Conservation (phyloP, 352 stramenopile genomes). For the Globisporangium barbulae region DNA sequence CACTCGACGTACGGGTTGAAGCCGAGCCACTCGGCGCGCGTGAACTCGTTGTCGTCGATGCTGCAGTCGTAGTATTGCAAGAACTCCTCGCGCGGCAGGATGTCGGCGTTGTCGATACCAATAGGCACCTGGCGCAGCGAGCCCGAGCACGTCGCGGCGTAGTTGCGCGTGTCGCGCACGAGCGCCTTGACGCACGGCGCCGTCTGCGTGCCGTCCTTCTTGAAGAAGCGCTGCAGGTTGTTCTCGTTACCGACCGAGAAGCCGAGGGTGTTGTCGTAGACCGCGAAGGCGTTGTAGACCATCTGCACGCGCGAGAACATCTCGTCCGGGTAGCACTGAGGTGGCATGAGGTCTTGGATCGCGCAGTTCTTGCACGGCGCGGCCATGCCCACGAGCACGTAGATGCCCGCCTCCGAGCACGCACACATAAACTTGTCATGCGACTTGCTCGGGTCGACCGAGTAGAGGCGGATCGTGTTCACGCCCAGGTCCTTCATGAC, state of each 20-base stretch:
- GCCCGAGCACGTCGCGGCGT: constrained; percentile 31
- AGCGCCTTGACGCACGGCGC: constrained; percentile 54
- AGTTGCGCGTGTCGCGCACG: constrained; percentile 43
- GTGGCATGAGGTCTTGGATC: constrained; percentile 29
- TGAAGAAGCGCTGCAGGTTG: constrained; percentile 35
- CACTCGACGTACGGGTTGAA: constrained; percentile 65
- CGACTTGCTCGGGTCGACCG: constrained; percentile 49
- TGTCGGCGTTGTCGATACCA: constrained; percentile 44
- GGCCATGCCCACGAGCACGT: constrained; percentile 49
- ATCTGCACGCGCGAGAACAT: constrained; percentile 41
- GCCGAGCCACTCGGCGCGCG: constrained; percentile 36
- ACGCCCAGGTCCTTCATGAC: constrained; percentile 59
- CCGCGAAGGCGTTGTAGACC: constrained; percentile 54
- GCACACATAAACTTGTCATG: constrained; percentile 83
- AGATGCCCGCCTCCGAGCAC: constrained; percentile 42
- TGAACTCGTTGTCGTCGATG: constrained; percentile 36
- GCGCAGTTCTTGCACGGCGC: constrained; percentile 40
- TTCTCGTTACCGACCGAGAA: constrained; percentile 54
- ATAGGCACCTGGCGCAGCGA: constrained; percentile 39
- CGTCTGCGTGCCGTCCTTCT: constrained; percentile 25
- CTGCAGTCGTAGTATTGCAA: constrained; percentile 50
- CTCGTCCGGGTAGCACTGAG: constrained; percentile 41
- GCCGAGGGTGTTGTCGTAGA: constrained; percentile 52
- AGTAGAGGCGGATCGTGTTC: constrained; percentile 72
- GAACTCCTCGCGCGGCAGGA: constrained; percentile 30